Base-by-base conservation (phyloP, 164 flowering plant species). In the Dillenia turbinata region DNA sequence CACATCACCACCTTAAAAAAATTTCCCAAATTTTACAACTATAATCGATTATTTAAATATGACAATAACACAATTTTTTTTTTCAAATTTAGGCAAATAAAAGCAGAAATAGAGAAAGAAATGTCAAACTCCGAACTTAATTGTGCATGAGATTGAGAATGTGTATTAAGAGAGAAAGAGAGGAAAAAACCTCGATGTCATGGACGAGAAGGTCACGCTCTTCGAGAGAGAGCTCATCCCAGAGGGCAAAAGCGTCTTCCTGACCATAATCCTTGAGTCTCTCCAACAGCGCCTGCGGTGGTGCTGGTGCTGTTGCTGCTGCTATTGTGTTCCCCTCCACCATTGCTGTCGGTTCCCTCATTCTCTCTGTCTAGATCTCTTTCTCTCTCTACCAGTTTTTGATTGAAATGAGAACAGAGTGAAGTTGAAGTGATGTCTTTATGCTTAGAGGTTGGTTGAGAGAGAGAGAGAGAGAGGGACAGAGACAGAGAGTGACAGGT, bases 201-300 rank as follows among this genome's bases (percentile, higher is more conserved):
- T 64, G 74, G 74, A 94, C 83, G 71, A 94, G 96, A 53, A 85
- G 74, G 6, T 83, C 77, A 9, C 90, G 88, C 47, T 94, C 94
- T 15, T 85, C 85, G 1, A 79, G 62, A 19, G 96, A 85, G 59
- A 94, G 96, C 56, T 94, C 94, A n/a, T 89, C 96, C 99, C 99
- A 94, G 46, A 86, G 85, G 17, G 90, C 80, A 63, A 94, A 91
- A n/a, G 63, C 86, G 63, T 94, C 92, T 70, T 89, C 96, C 57
- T 94, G 97, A 3, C 94, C 97, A 62, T 88, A 91, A 73, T 94
- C 99, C 77, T 94, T 94, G 66, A 94, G 81, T 61, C 97, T 69
- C 80, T 94, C 97, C 1, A 94, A 69, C 44, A 91, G 72, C 9
- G 82, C 75, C 66, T 86, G 95, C 1, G 96, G 99, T 2, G 93